Evolutionary conservation across 495 filamentous ascomycete species (phyloP).

Genomic region (Daldinia caldariorum): DNA sequence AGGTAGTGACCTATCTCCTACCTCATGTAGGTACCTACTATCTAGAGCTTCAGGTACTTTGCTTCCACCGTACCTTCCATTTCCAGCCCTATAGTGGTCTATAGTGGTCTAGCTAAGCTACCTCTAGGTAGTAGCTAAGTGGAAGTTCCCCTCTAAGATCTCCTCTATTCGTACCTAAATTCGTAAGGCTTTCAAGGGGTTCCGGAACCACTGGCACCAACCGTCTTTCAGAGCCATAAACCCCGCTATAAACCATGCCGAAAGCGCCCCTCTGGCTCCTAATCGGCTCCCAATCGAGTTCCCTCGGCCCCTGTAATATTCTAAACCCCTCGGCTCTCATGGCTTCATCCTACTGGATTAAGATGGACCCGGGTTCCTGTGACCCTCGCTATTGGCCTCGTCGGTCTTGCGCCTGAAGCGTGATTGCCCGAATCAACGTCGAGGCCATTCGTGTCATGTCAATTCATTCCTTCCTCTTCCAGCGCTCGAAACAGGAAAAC

Average conservation of each 20-base stretch:
- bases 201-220: background rate
- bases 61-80: conserved; percentile 18
- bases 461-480: conserved; percentile 43
- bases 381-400: conserved; percentile 37
- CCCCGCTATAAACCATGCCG: conserved; percentile 39
- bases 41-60: conserved; percentile 10
- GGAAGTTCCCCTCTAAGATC: background rate
- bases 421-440: conserved; percentile 45
- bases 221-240: conserved; percentile 12
- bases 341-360: conserved; percentile 44
- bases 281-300: conserved; percentile 16
- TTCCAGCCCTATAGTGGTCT: conserved; percentile 16
- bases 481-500: conserved; percentile 34
- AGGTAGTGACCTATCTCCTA: too few species aligned
- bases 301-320: conserved; percentile 39
- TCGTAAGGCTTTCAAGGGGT: conserved; percentile 5
- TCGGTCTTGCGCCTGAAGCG: conserved; percentile 38
- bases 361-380: conserved; percentile 38
- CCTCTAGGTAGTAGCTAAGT: too few species aligned
- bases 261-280: conserved; percentile 28
- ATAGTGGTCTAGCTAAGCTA: background rate
- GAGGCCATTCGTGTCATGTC: conserved; percentile 31
- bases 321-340: conserved; percentile 44
- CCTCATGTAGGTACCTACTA: too few species aligned
- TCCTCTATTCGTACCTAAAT: background rate